A percentile compares a stretch with the other conserved stretches of the same genome.
phyloP scores from a whole-genome alignment of 371 early-diverging fungal genomes.

The Dichotomocladium elegans region DNA sequence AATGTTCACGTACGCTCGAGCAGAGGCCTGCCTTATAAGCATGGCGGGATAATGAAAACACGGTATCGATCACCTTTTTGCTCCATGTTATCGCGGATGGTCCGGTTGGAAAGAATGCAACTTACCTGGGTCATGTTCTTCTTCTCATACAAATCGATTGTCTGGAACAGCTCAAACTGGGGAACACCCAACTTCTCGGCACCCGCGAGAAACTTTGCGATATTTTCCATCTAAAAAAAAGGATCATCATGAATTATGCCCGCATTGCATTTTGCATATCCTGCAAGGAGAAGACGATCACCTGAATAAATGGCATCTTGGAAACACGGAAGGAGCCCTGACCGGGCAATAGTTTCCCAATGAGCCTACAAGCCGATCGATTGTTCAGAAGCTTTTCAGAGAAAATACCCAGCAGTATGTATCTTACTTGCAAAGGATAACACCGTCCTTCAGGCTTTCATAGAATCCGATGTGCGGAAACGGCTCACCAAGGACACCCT shows the following conservation, averaged over 20 bases:
- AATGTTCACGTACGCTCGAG: constrained; percentile 29
- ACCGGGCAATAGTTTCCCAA: constrained; percentile 56
- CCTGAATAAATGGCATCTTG: constrained; percentile 79
- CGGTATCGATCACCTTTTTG: constrained; percentile 60
- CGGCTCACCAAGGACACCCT: constrained; percentile 51
- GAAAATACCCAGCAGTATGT: background rate
- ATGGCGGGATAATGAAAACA: constrained; percentile 81
- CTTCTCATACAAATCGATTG: constrained; percentile 85
- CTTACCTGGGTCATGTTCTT: constrained; percentile 83
- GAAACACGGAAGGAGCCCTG: constrained; percentile 60
- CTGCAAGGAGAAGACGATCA: constrained; percentile 20
- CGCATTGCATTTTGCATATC: no score
- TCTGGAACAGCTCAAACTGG: constrained; percentile 82
- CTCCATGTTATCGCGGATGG: background rate
- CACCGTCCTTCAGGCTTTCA: constrained; percentile 76
- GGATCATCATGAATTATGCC: background rate
- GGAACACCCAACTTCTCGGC: constrained; percentile 72
- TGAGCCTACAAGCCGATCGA: constrained; percentile 28
- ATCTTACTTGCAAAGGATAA: constrained; percentile 76
- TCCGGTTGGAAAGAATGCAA: background rate
- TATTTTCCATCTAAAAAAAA: constrained; percentile 79
- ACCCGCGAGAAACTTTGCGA: constrained; percentile 73
- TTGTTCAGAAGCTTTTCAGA: background rate
- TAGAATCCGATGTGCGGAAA: constrained; percentile 53
- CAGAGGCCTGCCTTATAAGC: constrained; percentile 63